phyloP scores from a whole-genome alignment of 768 basidiomycete species.

The Mycena indigotica region DNA sequence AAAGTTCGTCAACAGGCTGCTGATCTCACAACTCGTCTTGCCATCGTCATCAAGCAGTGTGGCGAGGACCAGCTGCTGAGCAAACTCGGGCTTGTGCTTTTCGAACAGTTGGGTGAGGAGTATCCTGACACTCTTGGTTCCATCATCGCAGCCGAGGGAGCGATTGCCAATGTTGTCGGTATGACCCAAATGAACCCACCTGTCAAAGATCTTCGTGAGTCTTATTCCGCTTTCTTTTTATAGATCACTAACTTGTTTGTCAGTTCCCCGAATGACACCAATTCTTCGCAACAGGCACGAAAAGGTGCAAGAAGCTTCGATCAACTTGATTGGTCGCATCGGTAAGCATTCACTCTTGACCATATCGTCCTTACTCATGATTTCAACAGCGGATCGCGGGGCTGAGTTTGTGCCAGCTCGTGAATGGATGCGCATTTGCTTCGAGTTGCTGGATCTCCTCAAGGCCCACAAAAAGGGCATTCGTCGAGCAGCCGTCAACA shows the following conservation, averaged over 20 bases:
- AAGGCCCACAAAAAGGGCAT: constrained; percentile 99
- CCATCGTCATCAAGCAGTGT: constrained; percentile 98
- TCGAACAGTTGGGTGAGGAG: constrained; percentile 98
- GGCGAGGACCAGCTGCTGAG: constrained; percentile 95
- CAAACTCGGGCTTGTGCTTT: constrained; percentile 94
- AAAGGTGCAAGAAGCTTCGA: constrained; percentile 98
- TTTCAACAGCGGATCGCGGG: constrained; percentile 81
- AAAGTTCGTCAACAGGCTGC: constrained; percentile 99
- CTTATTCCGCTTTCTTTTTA: neutral
- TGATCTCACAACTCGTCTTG: constrained; percentile 94
- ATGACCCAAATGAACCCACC: constrained; percentile 99
- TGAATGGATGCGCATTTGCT: constrained; percentile 99
- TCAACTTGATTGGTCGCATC: constrained; percentile 99
- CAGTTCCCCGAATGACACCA: constrained; percentile 99
- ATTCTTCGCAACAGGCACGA: constrained; percentile 98
- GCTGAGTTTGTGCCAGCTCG: constrained; percentile 98
- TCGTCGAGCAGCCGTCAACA: constrained; percentile 97
- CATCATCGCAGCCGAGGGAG: constrained; percentile 98
- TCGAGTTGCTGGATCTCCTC: constrained; percentile 93
- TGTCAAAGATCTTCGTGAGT: constrained; percentile 96
- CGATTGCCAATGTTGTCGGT: constrained; percentile 98
- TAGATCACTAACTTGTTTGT: neutral
- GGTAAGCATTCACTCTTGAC: constrained; percentile 47
- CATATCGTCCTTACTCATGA: constrained; percentile 1
- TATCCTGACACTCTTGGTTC: constrained; percentile 99